These are phyloP conservation scores for Coprinopsis sp. DNA, from an alignment of 768 basidiomycete species.

Conservation along the genomic window DNA sequence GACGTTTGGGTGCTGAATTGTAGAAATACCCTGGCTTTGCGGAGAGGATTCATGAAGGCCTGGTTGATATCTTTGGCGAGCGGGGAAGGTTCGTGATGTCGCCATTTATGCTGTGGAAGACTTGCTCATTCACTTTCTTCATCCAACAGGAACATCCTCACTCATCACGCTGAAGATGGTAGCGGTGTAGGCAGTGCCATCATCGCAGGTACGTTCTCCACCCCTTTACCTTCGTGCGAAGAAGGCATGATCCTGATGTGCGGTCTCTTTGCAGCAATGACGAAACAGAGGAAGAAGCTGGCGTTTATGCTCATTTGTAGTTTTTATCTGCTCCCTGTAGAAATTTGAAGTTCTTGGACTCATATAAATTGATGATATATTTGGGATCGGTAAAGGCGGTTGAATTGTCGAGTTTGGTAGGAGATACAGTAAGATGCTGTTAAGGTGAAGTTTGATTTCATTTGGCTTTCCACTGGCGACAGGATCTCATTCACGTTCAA, in stretches of 20 bases:
- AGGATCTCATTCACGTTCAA: no score
- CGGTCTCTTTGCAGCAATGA: slow-evolving; percentile 64
- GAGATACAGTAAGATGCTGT: no score
- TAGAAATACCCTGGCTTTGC: slow-evolving; percentile 98
- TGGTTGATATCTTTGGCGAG: slow-evolving; percentile 94
- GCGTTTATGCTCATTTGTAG: slow-evolving; percentile 51
- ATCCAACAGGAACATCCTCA: slow-evolving; percentile 55
- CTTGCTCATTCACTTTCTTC: not conserved
- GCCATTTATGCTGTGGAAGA: not conserved
- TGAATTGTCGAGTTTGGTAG: no score
- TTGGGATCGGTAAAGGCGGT: no score
- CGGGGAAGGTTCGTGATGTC: slow-evolving; percentile 87
- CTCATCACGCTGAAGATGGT: slow-evolving; percentile 84
- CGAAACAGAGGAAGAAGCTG: slow-evolving; percentile 73
- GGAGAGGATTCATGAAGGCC: slow-evolving; percentile 86
- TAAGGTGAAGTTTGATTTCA: no score
- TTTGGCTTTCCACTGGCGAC: no score
- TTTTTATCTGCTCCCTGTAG: no score
- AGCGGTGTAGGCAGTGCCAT: slow-evolving; percentile 96
- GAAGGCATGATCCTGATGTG: not conserved
- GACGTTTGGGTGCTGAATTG: not conserved
- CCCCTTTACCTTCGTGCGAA: not conserved
- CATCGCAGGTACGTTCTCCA: slow-evolving; percentile 56
- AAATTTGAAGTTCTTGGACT: no score
- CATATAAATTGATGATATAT: no score